Percentiles rank a stretch among this genome's conserved stretches.
These are phyloP conservation scores for Diatrype stigma DNA, from an alignment of 2,329 filamentous ascomycete genomes.

Conservation along the genomic window DNA sequence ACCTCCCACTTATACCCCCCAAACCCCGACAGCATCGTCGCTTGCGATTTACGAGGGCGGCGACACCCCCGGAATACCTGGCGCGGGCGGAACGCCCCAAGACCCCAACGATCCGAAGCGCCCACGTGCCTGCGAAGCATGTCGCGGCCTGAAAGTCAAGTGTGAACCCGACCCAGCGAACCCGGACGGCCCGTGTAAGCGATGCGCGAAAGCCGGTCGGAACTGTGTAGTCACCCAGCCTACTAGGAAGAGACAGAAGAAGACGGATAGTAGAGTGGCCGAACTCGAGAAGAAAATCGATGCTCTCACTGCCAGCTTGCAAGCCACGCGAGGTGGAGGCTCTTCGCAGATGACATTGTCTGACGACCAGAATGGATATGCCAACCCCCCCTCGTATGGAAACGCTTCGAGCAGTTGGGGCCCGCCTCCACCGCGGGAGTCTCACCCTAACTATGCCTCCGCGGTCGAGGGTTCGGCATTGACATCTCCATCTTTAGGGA, in stretches of 20 bases:
- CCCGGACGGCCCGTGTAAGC: slow-evolving; percentile 61
- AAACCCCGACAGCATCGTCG: slow-evolving; percentile 14
- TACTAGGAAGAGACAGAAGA: slow-evolving; percentile 78
- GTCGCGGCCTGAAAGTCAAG: slow-evolving; percentile 73
- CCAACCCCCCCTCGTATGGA: slow-evolving; percentile 1
- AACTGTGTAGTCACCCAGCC: slow-evolving; percentile 73
- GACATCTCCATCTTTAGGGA: slow-evolving; percentile 7
- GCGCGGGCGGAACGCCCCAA: slow-evolving; percentile 13
- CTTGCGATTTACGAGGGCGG: slow-evolving; percentile 6
- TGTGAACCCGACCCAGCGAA: slow-evolving; percentile 71
- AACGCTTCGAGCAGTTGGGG: slow-evolving; percentile 18
- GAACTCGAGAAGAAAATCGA: slow-evolving; percentile 93
- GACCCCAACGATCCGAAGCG: slow-evolving; percentile 55
- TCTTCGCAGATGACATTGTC: slow-evolving; percentile 1
- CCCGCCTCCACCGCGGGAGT: slow-evolving; percentile 13
- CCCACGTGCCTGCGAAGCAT: slow-evolving; percentile 70
- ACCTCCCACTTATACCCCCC: slow-evolving; percentile 14
- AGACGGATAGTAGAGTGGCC: slow-evolving; percentile 82
- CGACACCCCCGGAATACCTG: slow-evolving; percentile 11
- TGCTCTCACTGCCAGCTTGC: slow-evolving; percentile 74
- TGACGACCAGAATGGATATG: slow-evolving; percentile 15
- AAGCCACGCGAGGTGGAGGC: slow-evolving; percentile 42
- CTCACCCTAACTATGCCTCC: slow-evolving; percentile 9
- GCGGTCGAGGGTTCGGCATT: slow-evolving; percentile 12
- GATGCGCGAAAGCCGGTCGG: slow-evolving; percentile 77